Conservation (phyloP, 2,329 filamentous ascomycete genomes). For the Berkeleyomyces basicola region DNA sequence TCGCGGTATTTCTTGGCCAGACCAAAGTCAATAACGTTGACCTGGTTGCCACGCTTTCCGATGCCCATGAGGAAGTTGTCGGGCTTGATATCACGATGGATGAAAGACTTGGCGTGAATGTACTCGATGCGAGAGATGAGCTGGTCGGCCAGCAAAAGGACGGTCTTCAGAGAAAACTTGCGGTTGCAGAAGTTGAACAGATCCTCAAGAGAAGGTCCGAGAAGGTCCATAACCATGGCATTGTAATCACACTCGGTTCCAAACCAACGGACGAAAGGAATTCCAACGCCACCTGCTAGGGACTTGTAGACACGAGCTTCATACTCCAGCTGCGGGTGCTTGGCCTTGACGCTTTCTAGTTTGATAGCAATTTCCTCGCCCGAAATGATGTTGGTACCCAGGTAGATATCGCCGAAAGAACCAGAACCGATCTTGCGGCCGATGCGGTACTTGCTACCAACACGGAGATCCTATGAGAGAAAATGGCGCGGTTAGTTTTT, state of each 20-base stretch:
- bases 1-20: constrained; percentile 99
- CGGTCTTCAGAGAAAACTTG: constrained; percentile 98
- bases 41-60: constrained; percentile 96
- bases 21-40: constrained; percentile 98
- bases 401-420: constrained; percentile 95
- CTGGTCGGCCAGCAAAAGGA: constrained; percentile 89
- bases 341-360: constrained; percentile 97
- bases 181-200: constrained; percentile 99
- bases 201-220: constrained; percentile 90
- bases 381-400: constrained; percentile 98
- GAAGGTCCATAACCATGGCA: constrained; percentile 95
- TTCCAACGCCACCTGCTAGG: constrained; percentile 90
- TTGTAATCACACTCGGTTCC: constrained; percentile 99
- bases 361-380: constrained; percentile 99
- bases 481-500: constrained; percentile 4
- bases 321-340: constrained; percentile 97
- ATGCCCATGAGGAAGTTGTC: constrained; percentile 99
- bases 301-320: constrained; percentile 86
- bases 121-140: constrained; percentile 98
- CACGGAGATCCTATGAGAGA: constrained; percentile 66
- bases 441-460: constrained; percentile 99
- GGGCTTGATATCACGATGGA: constrained; percentile 98
- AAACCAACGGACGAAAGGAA: constrained; percentile 98
- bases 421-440: constrained; percentile 98
- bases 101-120: constrained; percentile 98